Base-by-base conservation (phyloP, 345 rosid genomes). In the Arabis hirsuta region DNA sequence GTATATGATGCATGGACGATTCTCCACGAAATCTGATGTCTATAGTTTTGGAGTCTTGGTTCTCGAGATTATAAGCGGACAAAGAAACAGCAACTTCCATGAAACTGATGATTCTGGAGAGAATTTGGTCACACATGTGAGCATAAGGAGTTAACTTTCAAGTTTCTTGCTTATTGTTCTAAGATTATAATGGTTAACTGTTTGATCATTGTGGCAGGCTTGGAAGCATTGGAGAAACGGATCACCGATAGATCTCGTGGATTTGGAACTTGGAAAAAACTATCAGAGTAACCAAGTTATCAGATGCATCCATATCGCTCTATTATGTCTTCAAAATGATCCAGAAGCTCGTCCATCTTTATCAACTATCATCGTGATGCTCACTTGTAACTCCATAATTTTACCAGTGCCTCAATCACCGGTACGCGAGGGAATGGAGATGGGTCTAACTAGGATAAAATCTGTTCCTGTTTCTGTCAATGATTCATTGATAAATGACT, bases 261-360 rank as follows among this genome's bases (percentile, higher is more conserved):
- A 86, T 73, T 24, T 81, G 0, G 72, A 38, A 42, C 3, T 82
- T 0, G n/a, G 11, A 13, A 36, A 38, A 24, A 62, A 67, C 7
- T 81, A 72, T 59, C 31, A 80, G 19, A 74, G 64, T 60, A 61
- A 55, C 6, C 81, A 86, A 76, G 80, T 80, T 3, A 75, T 67
- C 3, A 80, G 80, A 69, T 82, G 84, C 75, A 84, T 82, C n/a
- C 85, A 86, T 12, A 65, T 86, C 2, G 81, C 74, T 0, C 59
- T 86, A 50, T 38, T 84, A 59, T 82, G 90, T 45, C 81, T 83
- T 55, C 84, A 86, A 39, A 83, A 75, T 45, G 84, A 82, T 69
- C 84, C 82, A 27, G 58, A 62, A n/a, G 22, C 19, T 0, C 79
- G 79, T 42, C 90, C 87, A 2, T 27, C 67, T 16, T 39, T 74